Conservation (phyloP, 495 filamentous ascomycete genomes). For the Lophium mytilinum region DNA sequence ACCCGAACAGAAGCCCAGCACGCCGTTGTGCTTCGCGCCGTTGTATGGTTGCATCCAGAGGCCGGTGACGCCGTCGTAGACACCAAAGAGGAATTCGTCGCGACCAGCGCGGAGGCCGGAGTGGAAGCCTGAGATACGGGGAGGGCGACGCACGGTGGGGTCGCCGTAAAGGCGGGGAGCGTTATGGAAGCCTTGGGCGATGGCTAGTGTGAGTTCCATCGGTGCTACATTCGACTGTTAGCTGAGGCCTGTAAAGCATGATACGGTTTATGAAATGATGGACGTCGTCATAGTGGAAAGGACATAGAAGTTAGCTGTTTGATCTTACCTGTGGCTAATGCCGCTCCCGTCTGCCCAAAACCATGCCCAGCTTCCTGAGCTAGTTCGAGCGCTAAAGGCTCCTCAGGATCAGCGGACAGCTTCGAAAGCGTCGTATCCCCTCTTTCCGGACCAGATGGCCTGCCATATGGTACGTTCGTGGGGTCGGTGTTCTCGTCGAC, state of each 20-base stretch:
- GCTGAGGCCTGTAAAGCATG: not conserved
- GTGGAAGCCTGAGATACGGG: conserved; percentile 57
- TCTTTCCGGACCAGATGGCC: not conserved
- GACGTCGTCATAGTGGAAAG: not conserved
- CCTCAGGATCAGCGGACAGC: conserved; percentile 43
- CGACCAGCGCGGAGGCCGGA: conserved; percentile 60
- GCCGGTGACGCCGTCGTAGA: conserved; percentile 67
- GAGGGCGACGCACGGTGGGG: conserved; percentile 42
- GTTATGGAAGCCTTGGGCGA: conserved; percentile 78
- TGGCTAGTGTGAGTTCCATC: conserved; percentile 62
- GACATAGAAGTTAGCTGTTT: not conserved
- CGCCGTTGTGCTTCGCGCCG: conserved; percentile 52
- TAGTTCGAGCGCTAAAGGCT: conserved; percentile 18
- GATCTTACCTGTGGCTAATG: conserved; percentile 17
- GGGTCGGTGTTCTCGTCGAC: conserved; percentile 1
- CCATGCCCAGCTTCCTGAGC: conserved; percentile 20
- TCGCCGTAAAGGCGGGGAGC: conserved; percentile 57
- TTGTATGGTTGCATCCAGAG: conserved; percentile 57
- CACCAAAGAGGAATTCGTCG: conserved; percentile 59
- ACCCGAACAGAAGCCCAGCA: conserved; percentile 55
- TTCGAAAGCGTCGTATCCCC: conserved; percentile 23
- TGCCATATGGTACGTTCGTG: conserved; percentile 8
- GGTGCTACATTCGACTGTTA: conserved; percentile 30
- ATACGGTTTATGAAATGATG: not conserved
- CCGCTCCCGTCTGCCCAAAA: conserved; percentile 27